Percentiles rank a stretch among this genome's conserved stretches.
These are phyloP conservation scores for Apiospora aurea DNA, from an alignment of 2,329 filamentous ascomycete species.

Conservation along the genomic window DNA sequence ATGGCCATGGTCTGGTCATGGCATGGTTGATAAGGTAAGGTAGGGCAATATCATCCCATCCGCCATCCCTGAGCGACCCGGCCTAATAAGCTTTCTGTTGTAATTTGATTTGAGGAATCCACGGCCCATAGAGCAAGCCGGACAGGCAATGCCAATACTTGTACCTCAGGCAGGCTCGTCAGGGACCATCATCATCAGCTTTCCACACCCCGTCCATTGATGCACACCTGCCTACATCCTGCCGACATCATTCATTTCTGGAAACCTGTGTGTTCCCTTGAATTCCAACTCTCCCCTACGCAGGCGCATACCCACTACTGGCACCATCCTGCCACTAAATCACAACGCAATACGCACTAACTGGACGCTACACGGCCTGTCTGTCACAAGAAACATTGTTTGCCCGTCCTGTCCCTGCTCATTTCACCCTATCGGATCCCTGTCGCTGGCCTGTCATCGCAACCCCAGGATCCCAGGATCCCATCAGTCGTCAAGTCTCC, in stretches of 20 bases:
- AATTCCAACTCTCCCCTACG: slow-evolving; percentile 17
- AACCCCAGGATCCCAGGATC: slow-evolving; percentile 24
- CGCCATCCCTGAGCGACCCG: slow-evolving; percentile 17
- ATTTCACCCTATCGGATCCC: slow-evolving; percentile 17
- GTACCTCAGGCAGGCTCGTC: background rate
- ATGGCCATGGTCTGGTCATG: slow-evolving; percentile 2
- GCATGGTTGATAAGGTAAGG: slow-evolving; percentile 16
- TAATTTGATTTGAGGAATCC: slow-evolving; percentile 21
- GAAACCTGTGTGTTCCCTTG: slow-evolving; percentile 14
- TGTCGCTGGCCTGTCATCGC: slow-evolving; percentile 16
- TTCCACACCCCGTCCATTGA: background rate
- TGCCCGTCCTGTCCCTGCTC: slow-evolving; percentile 22
- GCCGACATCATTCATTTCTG: slow-evolving; percentile 1
- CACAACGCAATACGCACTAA: slow-evolving; percentile 4
- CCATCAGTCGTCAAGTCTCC: slow-evolving; percentile 20
- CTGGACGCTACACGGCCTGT: slow-evolving; percentile 12
- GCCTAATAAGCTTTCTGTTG: slow-evolving; percentile 18
- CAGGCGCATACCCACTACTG: slow-evolving; percentile 2
- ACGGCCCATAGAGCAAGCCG: slow-evolving; percentile 4
- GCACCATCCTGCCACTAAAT: slow-evolving; percentile 14
- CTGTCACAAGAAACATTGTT: slow-evolving; percentile 24
- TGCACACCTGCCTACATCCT: background rate
- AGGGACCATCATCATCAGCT: background rate
- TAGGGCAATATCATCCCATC: slow-evolving; percentile 19
- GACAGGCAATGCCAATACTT: background rate